phyloP scores from a whole-genome alignment of 768 basidiomycete species.

The Termitomyces sp. region DNA sequence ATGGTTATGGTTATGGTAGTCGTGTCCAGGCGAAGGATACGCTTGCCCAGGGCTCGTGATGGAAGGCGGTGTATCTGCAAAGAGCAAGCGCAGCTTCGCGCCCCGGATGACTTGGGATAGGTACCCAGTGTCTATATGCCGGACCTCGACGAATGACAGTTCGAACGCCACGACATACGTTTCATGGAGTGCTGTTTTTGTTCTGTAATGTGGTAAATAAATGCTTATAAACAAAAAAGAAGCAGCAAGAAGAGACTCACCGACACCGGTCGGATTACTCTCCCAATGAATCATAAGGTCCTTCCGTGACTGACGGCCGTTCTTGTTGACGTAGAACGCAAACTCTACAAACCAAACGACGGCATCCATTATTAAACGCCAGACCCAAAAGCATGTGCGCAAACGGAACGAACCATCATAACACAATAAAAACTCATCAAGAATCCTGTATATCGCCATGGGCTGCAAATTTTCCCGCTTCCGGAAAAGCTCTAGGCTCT shows the following conservation, averaged over 20 bases:
- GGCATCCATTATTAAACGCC: neutral
- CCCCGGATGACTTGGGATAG: slow-evolving; percentile 95
- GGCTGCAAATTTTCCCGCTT: slow-evolving; percentile 85
- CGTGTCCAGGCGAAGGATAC: slow-evolving; percentile 20
- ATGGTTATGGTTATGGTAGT: slow-evolving; percentile 20
- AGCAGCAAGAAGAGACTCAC: slow-evolving; percentile 38
- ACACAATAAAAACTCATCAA: slow-evolving; percentile 93
- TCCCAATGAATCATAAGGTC: slow-evolving; percentile 98
- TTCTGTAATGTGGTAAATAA: too few species aligned
- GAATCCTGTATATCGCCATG: slow-evolving; percentile 95
- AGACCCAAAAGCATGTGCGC: neutral
- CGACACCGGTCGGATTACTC: slow-evolving; percentile 89
- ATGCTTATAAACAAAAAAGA: too few species aligned
- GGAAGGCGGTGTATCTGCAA: slow-evolving; percentile 90
- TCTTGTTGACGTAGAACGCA: slow-evolving; percentile 98
- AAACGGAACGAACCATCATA: slow-evolving; percentile 74
- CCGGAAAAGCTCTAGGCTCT: slow-evolving; percentile 87
- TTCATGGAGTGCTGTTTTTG: slow-evolving; percentile 68
- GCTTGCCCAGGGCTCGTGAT: slow-evolving; percentile 52
- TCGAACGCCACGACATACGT: slow-evolving; percentile 97
- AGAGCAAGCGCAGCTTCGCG: slow-evolving; percentile 82
- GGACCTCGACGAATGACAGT: slow-evolving; percentile 92
- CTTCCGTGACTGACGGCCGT: slow-evolving; percentile 82
- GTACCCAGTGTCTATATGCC: slow-evolving; percentile 88
- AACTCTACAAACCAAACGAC: slow-evolving; percentile 56